These are phyloP conservation scores for Excoecaria agallocha DNA, from an alignment of 345 rosid genomes.

Conservation along the genomic window DNA sequence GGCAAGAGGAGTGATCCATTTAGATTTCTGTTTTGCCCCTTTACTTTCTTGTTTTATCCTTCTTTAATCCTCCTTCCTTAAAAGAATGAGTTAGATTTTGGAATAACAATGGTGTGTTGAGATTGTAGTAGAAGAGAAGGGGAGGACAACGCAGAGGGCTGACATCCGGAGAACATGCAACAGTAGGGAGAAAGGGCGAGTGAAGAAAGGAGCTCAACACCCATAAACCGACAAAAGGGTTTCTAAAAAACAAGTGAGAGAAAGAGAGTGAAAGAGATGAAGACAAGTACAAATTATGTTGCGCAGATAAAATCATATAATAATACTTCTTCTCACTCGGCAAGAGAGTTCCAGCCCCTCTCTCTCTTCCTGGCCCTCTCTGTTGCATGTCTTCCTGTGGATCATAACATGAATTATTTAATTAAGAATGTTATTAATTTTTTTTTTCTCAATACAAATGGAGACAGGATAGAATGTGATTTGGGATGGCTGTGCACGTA, in stretches of 20 bases:
- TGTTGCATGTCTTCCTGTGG: too few relatives aligned
- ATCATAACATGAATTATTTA: too few relatives aligned
- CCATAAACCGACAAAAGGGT: background rate
- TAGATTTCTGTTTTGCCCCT: background rate
- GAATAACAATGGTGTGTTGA: background rate
- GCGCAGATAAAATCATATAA: background rate
- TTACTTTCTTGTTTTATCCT: background rate
- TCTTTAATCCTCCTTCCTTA: background rate
- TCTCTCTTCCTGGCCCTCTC: too few relatives aligned
- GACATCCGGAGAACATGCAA: background rate
- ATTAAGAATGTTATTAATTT: too few relatives aligned
- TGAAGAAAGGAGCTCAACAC: background rate
- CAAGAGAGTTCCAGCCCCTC: too few relatives aligned
- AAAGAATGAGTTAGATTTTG: background rate
- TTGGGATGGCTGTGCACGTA: too few relatives aligned
- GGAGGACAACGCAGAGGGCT: conserved; percentile 7
- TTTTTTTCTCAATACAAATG: too few relatives aligned
- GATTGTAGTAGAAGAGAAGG: background rate
- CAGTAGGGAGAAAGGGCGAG: background rate
- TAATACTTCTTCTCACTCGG: too few relatives aligned
- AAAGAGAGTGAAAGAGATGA: background rate
- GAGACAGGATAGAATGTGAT: too few relatives aligned
- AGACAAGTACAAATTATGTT: background rate
- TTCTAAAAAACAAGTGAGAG: background rate
- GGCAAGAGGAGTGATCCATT: conserved; percentile 16